Conservation (phyloP, 2,329 filamentous ascomycete genomes). For the Nemania diffusa region DNA sequence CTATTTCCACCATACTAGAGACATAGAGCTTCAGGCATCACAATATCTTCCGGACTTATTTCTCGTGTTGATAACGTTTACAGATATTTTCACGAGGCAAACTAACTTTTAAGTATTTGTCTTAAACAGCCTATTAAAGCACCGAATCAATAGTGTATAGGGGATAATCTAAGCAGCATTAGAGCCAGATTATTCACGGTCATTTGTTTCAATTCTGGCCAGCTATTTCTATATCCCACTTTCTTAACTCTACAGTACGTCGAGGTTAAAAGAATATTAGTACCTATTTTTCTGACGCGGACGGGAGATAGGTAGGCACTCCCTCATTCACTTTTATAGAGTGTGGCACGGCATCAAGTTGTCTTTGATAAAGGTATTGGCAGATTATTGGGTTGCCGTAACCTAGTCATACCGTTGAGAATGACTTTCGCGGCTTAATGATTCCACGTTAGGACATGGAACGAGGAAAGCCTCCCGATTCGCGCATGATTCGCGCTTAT, state of each 20-base stretch:
- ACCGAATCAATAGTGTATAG: background rate
- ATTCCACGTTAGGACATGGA: constrained; percentile 36
- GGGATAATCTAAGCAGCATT: background rate
- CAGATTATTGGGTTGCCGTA: constrained; percentile 35
- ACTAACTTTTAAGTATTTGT: background rate
- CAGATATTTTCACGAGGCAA: background rate
- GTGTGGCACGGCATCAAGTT: constrained; percentile 42
- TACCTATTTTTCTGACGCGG: background rate
- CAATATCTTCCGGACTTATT: background rate
- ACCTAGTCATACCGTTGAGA: constrained; percentile 10
- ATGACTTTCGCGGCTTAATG: constrained; percentile 14
- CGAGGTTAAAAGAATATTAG: constrained; percentile 3
- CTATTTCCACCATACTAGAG: background rate
- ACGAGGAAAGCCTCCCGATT: constrained; percentile 45
- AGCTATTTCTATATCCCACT: background rate
- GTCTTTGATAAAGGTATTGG: constrained; percentile 28
- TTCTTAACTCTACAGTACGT: no score
- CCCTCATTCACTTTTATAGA: constrained; percentile 1
- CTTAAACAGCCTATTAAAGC: background rate
- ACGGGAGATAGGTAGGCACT: background rate
- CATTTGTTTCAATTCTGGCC: background rate
- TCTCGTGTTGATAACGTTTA: background rate
- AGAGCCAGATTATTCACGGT: background rate
- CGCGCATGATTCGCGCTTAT: constrained; percentile 43
- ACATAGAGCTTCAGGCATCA: background rate